Percentiles rank a stretch among this genome's conserved stretches.
These are phyloP conservation scores for Posidonia australis DNA, from an alignment of 106 monocot genomes.

Conservation along the genomic window DNA sequence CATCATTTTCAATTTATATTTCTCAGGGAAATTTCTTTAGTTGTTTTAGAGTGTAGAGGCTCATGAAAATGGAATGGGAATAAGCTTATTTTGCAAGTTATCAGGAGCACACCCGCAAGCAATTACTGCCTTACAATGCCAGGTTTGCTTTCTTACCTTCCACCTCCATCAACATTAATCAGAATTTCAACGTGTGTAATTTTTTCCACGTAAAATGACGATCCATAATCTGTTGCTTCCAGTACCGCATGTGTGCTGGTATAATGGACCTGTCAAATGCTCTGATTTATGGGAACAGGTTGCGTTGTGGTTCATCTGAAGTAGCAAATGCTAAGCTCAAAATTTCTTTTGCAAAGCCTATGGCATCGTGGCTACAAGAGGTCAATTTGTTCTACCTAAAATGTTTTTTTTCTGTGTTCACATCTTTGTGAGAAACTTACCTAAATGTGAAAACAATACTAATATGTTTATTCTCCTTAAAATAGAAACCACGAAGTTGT, in stretches of 20 bases:
- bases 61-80: conserved; percentile 80
- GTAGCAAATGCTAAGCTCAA: conserved; percentile 69
- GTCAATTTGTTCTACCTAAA: conserved; percentile 21
- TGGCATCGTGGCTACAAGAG: conserved; percentile 57
- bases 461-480: too few relatives aligned
- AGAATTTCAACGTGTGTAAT: background rate
- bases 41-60: conserved; percentile 75
- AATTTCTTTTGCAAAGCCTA: conserved; percentile 25
- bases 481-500: too few relatives aligned
- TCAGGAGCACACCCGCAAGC: conserved; percentile 98
- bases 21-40: conserved; percentile 1
- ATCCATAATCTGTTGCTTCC: conserved; percentile 16
- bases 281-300: conserved; percentile 84
- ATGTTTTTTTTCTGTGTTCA: background rate
- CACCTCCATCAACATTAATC: background rate
- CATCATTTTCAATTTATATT: background rate
- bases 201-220: background rate
- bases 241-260: conserved; percentile 93
- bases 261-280: conserved; percentile 96
- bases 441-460: too few relatives aligned
- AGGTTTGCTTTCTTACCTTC: conserved; percentile 35
- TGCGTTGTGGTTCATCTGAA: conserved; percentile 82
- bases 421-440: background rate
- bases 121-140: conserved; percentile 81
- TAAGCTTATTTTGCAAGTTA: conserved; percentile 87